These are phyloP conservation scores for Meripilus lineatus DNA, from an alignment of 1,284 basidiomycete genomes.

Conservation along the genomic window DNA sequence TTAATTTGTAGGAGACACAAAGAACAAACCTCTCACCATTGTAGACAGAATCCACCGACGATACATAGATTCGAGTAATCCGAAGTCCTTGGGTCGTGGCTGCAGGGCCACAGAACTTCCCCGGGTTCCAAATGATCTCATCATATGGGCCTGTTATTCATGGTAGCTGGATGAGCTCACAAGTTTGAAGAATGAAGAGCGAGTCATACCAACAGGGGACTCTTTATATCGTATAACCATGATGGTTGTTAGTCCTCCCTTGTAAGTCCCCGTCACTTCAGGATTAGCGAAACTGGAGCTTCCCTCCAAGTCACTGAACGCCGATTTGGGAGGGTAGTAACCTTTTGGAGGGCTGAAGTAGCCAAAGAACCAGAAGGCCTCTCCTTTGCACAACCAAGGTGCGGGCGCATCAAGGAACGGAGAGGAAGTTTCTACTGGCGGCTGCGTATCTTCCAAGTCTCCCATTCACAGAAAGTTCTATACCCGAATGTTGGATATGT, in stretches of 20 bases:
- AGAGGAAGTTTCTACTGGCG: no score
- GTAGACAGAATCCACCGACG: conserved; percentile 8
- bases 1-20: not conserved
- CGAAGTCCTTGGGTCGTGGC: not conserved
- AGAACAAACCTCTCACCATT: conserved; percentile 7
- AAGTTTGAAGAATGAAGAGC: no score
- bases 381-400: conserved; percentile 11
- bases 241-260: conserved; percentile 8
- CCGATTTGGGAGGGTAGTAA: not conserved
- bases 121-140: conserved; percentile 11
- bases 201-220: conserved; percentile 13
- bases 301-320: conserved; percentile 7
- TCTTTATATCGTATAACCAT: conserved; percentile 12
- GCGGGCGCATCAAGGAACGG: conserved; percentile 8
- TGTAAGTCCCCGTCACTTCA: conserved; percentile 5
- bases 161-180: no score
- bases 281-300: conserved; percentile 7
- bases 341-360: not conserved
- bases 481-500: no score
- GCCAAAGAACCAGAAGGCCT: conserved; percentile 9
- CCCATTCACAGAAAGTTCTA: no score
- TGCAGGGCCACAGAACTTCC: conserved; percentile 7
- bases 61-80: conserved; percentile 14
- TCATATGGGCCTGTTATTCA: conserved; percentile 14
- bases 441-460: no score